Evolutionary conservation across 148 eudicot genomes (phyloP).

Genomic region (Persicaria maculosa): DNA sequence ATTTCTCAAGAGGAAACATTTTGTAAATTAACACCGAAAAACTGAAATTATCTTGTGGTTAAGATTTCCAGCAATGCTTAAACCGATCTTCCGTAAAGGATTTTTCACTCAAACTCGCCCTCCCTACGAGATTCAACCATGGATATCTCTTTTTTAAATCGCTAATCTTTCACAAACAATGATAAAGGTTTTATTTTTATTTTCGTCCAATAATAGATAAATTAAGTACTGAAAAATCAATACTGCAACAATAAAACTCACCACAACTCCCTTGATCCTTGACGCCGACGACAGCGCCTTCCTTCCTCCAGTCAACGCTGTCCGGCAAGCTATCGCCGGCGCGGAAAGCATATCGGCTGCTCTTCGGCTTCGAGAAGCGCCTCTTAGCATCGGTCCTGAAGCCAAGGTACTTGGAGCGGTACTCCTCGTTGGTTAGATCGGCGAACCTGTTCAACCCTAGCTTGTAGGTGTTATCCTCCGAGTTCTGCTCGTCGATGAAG

Average conservation of each 20-base stretch:
- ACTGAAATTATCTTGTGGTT: background rate
- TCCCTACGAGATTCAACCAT: too few species aligned
- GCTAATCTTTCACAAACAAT: too few species aligned
- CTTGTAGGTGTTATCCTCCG: conserved; percentile 32
- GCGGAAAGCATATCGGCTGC: conserved; percentile 44
- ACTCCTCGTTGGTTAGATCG: conserved; percentile 83
- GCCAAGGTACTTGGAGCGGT: conserved; percentile 50
- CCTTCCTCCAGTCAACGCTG: conserved; percentile 61
- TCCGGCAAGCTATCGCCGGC: conserved; percentile 60
- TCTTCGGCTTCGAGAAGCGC: conserved; percentile 18
- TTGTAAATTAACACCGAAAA: background rate
- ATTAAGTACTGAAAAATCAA: background rate
- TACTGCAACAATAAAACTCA: conserved; percentile 16
- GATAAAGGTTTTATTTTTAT: too few species aligned
- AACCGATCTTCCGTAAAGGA: background rate
- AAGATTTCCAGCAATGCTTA: background rate
- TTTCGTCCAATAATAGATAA: background rate
- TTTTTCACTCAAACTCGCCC: background rate
- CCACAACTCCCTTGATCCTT: conserved; percentile 92
- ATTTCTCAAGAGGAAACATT: background rate
- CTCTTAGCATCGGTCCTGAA: conserved; percentile 18
- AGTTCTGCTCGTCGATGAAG: conserved; percentile 62
- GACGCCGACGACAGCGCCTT: conserved; percentile 65
- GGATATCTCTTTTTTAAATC: too few species aligned
- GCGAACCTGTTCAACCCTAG: conserved; percentile 75